These are phyloP conservation scores for Saturnispora hagleri DNA, from an alignment of 805 yeast species.

Conservation along the genomic window DNA sequence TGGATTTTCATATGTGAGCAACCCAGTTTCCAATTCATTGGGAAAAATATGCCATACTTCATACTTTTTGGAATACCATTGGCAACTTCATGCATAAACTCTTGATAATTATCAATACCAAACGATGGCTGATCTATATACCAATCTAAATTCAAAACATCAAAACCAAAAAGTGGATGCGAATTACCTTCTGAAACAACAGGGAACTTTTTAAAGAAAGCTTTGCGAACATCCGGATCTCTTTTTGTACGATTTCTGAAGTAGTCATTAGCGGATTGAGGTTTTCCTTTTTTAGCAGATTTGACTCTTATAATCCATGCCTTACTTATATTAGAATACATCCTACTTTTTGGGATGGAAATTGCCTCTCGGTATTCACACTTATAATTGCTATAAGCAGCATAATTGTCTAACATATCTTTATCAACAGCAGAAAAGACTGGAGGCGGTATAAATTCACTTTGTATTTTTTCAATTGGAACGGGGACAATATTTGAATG, in stretches of 20 bases:
- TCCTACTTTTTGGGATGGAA: slow-evolving; percentile 21
- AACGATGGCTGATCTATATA: slow-evolving; percentile 43
- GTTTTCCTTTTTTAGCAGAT: slow-evolving; percentile 4
- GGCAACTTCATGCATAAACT: slow-evolving; percentile 33
- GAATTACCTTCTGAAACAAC: slow-evolving; percentile 24
- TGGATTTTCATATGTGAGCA: slow-evolving; percentile 36
- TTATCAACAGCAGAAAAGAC: slow-evolving; percentile 17
- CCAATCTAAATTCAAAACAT: slow-evolving; percentile 22
- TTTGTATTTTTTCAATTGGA: neutral
- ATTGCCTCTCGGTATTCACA: slow-evolving; percentile 17
- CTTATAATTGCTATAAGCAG: slow-evolving; percentile 19
- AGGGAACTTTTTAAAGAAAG: slow-evolving; percentile 22
- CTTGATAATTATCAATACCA: slow-evolving; percentile 39
- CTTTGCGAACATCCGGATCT: slow-evolving; percentile 22
- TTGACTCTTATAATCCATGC: slow-evolving; percentile 25
- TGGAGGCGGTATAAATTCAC: slow-evolving; percentile 8
- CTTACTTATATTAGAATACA: slow-evolving; percentile 23
- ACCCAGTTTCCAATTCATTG: slow-evolving; percentile 37
- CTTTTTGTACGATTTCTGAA: slow-evolving; percentile 7
- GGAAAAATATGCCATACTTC: slow-evolving; percentile 46
- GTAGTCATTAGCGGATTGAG: neutral
- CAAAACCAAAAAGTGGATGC: slow-evolving; percentile 46
- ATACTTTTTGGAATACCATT: slow-evolving; percentile 45
- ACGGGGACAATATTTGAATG: neutral
- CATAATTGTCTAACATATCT: slow-evolving; percentile 13